These are phyloP conservation scores for Ceratobasidium sp. DNA, from an alignment of 1,284 basidiomycete genomes.

Conservation along the genomic window DNA sequence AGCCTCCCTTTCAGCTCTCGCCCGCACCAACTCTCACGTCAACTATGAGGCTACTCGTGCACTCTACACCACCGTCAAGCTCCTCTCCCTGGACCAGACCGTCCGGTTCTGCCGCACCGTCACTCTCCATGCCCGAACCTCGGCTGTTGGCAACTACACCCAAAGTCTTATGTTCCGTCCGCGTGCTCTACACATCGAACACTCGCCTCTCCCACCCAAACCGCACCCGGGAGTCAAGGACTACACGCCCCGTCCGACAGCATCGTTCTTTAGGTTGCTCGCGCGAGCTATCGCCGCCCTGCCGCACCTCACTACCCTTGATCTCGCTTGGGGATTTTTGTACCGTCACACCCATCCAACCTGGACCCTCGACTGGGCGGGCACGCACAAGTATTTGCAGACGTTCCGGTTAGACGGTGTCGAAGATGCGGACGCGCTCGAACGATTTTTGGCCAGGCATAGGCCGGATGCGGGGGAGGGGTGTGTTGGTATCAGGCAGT, in stretches of 20 bases:
- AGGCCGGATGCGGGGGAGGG: conserved; percentile 16
- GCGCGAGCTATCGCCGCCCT: conserved; percentile 24
- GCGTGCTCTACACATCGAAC: conserved; percentile 23
- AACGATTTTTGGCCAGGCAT: conserved; percentile 34
- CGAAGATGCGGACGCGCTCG: conserved; percentile 30
- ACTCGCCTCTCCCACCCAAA: conserved; percentile 21
- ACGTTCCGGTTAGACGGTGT: conserved; percentile 33
- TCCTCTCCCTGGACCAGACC: conserved; percentile 22
- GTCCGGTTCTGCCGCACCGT: conserved; percentile 34
- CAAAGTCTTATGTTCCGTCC: conserved; percentile 34
- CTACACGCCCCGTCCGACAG: conserved; percentile 30
- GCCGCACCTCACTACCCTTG: conserved; percentile 36
- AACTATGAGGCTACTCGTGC: conserved; percentile 33
- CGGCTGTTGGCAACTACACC: conserved; percentile 2
- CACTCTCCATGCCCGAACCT: conserved; percentile 1
- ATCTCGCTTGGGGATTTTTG: conserved; percentile 38
- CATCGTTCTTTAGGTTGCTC: conserved; percentile 31
- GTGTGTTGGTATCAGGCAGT: conserved; percentile 12
- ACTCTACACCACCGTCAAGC: conserved; percentile 31
- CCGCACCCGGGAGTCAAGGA: conserved; percentile 8
- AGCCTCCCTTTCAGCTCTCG: conserved; percentile 22
- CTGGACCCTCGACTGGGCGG: conserved; percentile 30
- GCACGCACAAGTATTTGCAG: conserved; percentile 19
- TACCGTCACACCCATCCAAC: conserved; percentile 39
- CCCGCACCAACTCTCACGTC: conserved; percentile 15